Evolutionary conservation across 2,329 filamentous ascomycete species (phyloP).

Genomic region (Tolypocladium cylindrosporum): DNA sequence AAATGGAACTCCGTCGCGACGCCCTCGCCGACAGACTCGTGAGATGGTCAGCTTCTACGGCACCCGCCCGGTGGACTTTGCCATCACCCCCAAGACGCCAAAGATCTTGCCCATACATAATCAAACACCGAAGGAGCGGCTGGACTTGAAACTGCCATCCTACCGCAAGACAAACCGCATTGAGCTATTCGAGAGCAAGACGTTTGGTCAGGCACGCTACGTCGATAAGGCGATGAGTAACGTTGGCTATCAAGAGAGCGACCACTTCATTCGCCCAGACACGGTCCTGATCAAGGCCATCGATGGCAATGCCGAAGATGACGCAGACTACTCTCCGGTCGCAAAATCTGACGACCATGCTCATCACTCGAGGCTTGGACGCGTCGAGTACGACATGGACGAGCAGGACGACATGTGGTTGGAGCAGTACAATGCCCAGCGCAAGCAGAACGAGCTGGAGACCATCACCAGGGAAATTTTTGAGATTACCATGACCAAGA

Average conservation of each 20-base stretch:
- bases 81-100: constrained; percentile 41
- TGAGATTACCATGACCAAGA: constrained; percentile 96
- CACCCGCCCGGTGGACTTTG: constrained; percentile 33
- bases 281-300: constrained; percentile 57
- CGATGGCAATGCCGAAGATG: constrained; percentile 50
- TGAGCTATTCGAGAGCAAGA: constrained; percentile 72
- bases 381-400: constrained; percentile 99
- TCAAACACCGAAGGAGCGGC: constrained; percentile 68
- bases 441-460: constrained; percentile 65
- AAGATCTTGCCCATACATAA: constrained; percentile 68
- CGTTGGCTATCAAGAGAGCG: constrained; percentile 91
- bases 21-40: constrained; percentile 34
- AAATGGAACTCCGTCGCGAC: constrained; percentile 22
- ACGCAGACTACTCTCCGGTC: constrained; percentile 34
- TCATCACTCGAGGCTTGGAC: constrained; percentile 46
- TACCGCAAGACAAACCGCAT: constrained; percentile 74
- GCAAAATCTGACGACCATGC: constrained; percentile 17
- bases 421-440: constrained; percentile 68
- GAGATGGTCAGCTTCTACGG: constrained; percentile 45
- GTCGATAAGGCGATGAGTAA: constrained; percentile 95
- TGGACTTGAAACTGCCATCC: constrained; percentile 67
- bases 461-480: constrained; percentile 88
- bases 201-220: constrained; percentile 76
- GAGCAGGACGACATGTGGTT: constrained; percentile 98
- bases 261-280: constrained; percentile 73